Conservation (phyloP, 2,329 filamentous ascomycete genomes). For the Aspergillus transmontanensis region DNA sequence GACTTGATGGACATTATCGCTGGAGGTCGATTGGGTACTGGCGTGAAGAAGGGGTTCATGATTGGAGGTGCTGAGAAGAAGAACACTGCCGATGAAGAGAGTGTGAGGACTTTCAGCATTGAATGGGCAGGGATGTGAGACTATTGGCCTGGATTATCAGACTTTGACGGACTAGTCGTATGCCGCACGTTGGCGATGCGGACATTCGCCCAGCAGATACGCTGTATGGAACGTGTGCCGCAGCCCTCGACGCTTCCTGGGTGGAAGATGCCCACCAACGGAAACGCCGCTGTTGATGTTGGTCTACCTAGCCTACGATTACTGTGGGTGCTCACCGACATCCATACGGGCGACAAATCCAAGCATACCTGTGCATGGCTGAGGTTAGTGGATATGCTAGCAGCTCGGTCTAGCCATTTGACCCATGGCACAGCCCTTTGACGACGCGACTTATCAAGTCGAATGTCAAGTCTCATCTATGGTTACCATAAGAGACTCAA, state of each 20-base stretch:
- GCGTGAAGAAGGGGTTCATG: constrained; percentile 93
- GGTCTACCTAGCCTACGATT: not conserved
- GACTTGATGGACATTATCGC: constrained; percentile 81
- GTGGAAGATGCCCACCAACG: not conserved
- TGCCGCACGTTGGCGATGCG: not conserved
- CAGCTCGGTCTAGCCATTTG: not conserved
- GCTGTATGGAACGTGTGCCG: not conserved
- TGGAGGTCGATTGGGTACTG: constrained; percentile 84
- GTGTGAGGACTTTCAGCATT: constrained; percentile 75
- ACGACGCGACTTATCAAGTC: not conserved
- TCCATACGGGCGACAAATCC: not conserved
- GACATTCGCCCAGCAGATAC: not conserved
- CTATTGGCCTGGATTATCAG: no score
- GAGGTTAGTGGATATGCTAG: not conserved
- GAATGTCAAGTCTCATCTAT: not conserved
- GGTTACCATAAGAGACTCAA: not conserved
- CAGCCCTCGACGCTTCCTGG: not conserved
- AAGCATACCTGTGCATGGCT: not conserved
- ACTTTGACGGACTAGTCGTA: not conserved
- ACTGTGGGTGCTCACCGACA: not conserved
- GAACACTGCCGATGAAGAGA: constrained; percentile 36
- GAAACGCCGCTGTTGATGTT: not conserved
- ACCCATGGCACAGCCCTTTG: not conserved
- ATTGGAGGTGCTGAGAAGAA: constrained; percentile 68
- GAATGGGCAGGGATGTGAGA: constrained; percentile 91